Conservation (phyloP, 345 rosid species). For the Populus euphratica region DNA sequence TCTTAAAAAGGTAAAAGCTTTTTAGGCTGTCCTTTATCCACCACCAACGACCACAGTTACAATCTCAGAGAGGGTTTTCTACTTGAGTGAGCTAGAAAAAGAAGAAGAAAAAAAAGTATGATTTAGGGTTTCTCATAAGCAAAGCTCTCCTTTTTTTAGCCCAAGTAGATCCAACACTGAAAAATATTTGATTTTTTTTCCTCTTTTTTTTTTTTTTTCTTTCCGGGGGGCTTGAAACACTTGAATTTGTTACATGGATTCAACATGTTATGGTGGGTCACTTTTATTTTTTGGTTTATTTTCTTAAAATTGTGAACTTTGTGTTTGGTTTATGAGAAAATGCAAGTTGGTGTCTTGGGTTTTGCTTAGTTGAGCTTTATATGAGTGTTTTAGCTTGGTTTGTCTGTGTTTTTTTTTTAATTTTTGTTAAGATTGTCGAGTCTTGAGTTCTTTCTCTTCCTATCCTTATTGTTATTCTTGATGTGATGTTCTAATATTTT, state of each 20-base stretch:
- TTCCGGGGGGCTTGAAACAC: neutral
- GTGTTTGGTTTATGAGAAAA: slow-evolving; percentile 18
- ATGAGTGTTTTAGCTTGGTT: neutral
- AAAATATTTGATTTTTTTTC: neutral
- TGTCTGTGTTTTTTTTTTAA: neutral
- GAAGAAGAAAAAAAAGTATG: neutral
- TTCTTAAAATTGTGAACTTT: neutral
- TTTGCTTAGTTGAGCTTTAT: neutral
- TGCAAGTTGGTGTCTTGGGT: neutral
- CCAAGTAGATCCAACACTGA: slow-evolving; percentile 10
- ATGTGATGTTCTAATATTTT: neutral
- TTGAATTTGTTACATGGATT: slow-evolving; percentile 27
- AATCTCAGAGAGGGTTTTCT: slow-evolving; percentile 6
- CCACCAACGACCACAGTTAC: slow-evolving; percentile 9
- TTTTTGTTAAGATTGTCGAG: neutral
- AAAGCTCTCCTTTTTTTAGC: neutral
- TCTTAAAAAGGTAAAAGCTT: slow-evolving; percentile 14
- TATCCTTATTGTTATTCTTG: neutral
- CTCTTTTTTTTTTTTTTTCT: neutral
- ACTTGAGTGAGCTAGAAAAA: slow-evolving; percentile 16
- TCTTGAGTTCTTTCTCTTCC: neutral
- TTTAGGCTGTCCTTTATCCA: slow-evolving; percentile 19
- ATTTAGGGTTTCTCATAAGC: slow-evolving; percentile 28
- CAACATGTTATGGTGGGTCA: slow-evolving; percentile 44
- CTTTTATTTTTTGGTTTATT: neutral